These are phyloP conservation scores for Colletotrichum sp. DNA, from an alignment of 2,329 filamentous ascomycete genomes.

Conservation along the genomic window DNA sequence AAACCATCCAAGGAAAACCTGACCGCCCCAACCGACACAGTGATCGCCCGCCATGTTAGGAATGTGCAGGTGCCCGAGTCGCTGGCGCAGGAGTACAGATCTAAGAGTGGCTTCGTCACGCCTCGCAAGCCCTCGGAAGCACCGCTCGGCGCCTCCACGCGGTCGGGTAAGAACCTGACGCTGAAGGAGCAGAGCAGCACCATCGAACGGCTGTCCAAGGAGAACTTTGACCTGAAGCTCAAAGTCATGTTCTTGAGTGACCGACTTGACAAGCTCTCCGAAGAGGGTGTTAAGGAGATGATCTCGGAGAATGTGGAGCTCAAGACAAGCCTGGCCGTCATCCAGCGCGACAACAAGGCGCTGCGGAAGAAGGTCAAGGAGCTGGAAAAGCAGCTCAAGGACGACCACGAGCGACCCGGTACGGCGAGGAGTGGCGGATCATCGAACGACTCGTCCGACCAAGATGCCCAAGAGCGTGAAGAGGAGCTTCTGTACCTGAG, in stretches of 20 bases:
- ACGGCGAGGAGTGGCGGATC: constrained; percentile 63
- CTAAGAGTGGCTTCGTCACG: constrained; percentile 70
- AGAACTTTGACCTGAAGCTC: constrained; percentile 97
- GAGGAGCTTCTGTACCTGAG: constrained; percentile 86
- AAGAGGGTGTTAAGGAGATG: constrained; percentile 97
- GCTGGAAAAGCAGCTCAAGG: constrained; percentile 79
- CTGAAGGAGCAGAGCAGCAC: constrained; percentile 97
- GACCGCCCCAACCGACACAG: constrained; percentile 80
- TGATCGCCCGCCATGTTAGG: constrained; percentile 85
- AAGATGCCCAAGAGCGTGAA: constrained; percentile 73
- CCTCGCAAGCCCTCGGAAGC: constrained; percentile 58
- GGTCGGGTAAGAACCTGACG: constrained; percentile 76
- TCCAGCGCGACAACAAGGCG: constrained; percentile 89
- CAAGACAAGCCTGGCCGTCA: constrained; percentile 85
- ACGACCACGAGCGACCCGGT: constrained; percentile 67
- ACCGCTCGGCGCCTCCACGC: constrained; percentile 56
- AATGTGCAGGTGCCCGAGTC: constrained; percentile 92
- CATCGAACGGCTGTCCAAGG: constrained; percentile 94
- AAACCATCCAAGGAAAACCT: constrained; percentile 61
- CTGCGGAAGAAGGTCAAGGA: constrained; percentile 84
- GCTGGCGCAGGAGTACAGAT: constrained; percentile 83
- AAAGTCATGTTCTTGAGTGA: constrained; percentile 98
- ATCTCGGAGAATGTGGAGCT: constrained; percentile 97
- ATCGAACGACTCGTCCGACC: constrained; percentile 61
- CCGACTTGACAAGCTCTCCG: constrained; percentile 88